Evolutionary conservation across 352 stramenopile genomes (phyloP).

Genomic region (Pythium plurisporium): DNA sequence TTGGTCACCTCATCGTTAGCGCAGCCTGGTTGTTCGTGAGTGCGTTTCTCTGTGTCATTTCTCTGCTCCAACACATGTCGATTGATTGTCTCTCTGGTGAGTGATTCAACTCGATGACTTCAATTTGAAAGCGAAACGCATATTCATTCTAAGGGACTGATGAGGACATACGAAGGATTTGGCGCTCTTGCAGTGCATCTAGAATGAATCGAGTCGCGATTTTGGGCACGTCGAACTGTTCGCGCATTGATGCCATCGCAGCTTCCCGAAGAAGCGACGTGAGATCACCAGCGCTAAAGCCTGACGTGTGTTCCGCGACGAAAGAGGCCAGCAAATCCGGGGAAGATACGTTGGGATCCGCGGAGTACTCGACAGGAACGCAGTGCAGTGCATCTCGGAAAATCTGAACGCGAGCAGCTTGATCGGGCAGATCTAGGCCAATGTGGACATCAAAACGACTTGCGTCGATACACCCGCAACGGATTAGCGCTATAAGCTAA

Average conservation of each 20-base stretch:
- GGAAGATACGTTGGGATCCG: slow-evolving; percentile 27
- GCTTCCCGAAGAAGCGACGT: slow-evolving; percentile 67
- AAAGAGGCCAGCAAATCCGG: slow-evolving; percentile 35
- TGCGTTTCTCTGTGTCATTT: too few species aligned
- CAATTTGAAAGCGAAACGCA: too few species aligned
- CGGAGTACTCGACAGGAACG: slow-evolving; percentile 53
- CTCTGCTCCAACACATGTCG: too few species aligned
- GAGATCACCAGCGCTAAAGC: slow-evolving; percentile 56
- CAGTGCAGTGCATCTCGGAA: slow-evolving; percentile 42
- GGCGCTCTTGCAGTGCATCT: slow-evolving; percentile 17
- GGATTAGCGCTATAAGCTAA: not conserved
- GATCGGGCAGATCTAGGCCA: slow-evolving; percentile 52
- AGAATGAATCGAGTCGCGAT: slow-evolving; percentile 43
- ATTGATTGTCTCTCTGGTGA: slow-evolving; percentile 30
- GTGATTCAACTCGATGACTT: not conserved
- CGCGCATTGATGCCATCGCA: slow-evolving; percentile 67
- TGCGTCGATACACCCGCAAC: not conserved
- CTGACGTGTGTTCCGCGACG: slow-evolving; percentile 49
- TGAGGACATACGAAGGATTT: slow-evolving; percentile 4
- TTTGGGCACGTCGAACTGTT: slow-evolving; percentile 37
- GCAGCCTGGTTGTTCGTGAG: too few species aligned
- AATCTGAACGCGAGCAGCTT: slow-evolving; percentile 43
- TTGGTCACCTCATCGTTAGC: too few species aligned
- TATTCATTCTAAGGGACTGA: slow-evolving; percentile 9
- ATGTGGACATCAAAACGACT: slow-evolving; percentile 85